Evolutionary conservation across 2,329 filamentous ascomycete species (phyloP).

Genomic region (Fusarium devonianum): DNA sequence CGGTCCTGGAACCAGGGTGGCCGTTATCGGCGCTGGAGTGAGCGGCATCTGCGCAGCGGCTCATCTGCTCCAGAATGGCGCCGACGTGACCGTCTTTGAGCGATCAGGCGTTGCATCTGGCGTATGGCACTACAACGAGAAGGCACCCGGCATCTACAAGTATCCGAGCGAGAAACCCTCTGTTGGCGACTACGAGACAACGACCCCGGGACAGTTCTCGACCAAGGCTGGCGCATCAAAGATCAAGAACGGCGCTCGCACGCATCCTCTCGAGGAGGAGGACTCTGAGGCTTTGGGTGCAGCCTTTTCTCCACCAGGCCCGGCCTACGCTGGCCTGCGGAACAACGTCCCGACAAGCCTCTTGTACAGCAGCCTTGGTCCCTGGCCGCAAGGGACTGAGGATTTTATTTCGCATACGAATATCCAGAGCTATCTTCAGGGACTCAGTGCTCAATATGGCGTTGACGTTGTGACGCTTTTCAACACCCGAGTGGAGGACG

Average conservation of each 20-base stretch:
- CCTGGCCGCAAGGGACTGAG: constrained; percentile 66
- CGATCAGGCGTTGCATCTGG: constrained; percentile 46
- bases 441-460: constrained; percentile 59
- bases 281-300: constrained; percentile 8
- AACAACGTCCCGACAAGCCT: constrained; percentile 76
- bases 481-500: constrained; percentile 64
- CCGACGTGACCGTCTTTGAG: constrained; percentile 50
- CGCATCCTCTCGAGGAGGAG: neutral
- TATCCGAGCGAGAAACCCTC: constrained; percentile 46
- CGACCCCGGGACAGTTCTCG: constrained; percentile 14
- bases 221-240: neutral
- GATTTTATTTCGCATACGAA: constrained; percentile 65
- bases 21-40: constrained; percentile 51
- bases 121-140: constrained; percentile 50
- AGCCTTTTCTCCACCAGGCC: constrained; percentile 41
- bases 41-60: constrained; percentile 50
- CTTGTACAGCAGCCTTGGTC: constrained; percentile 51
- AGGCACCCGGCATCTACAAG: constrained; percentile 39
- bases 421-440: constrained; percentile 67
- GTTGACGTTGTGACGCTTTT: constrained; percentile 60
- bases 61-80: constrained; percentile 46
- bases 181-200: constrained; percentile 38
- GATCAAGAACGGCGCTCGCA: neutral
- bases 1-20: constrained; percentile 38
- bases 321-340: constrained; percentile 67